phyloP scores from a whole-genome alignment of 768 basidiomycete species.

The Termitomyces sp. region DNA sequence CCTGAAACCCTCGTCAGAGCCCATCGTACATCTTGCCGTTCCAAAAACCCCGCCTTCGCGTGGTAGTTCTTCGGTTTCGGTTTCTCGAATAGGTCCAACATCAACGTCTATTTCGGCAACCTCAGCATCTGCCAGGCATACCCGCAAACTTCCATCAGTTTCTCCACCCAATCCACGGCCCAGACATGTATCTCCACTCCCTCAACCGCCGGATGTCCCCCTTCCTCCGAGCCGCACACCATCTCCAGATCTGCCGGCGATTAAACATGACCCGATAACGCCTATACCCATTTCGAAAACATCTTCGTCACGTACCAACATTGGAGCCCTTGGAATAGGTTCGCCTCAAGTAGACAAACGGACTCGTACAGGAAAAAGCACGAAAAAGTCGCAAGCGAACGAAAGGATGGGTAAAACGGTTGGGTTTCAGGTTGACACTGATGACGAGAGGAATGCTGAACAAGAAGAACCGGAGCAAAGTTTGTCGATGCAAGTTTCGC shows the following conservation, averaged over 20 bases:
- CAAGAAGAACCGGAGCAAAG: constrained; percentile 27
- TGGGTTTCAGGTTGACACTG: constrained; percentile 5
- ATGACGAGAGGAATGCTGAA: constrained; percentile 15
- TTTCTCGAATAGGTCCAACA: constrained; percentile 7
- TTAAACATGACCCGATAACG: constrained; percentile 25
- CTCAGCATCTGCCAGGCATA: constrained; percentile 8
- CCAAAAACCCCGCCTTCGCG: background rate
- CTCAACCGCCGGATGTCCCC: constrained; percentile 9
- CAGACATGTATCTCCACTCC: constrained; percentile 16
- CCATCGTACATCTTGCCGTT: background rate
- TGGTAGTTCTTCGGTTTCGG: constrained; percentile 8
- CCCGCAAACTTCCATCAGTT: constrained; percentile 9
- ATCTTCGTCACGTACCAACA: constrained; percentile 4
- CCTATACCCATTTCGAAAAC: constrained; percentile 23
- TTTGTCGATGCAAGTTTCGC: constrained; percentile 52
- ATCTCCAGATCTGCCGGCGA: constrained; percentile 36
- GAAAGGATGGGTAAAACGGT: constrained; percentile 12
- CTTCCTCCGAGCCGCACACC: constrained; percentile 27
- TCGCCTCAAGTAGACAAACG: constrained; percentile 48
- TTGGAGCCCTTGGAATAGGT: too few species aligned
- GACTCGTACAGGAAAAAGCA: constrained; percentile 36
- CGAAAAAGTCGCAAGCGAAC: constrained; percentile 3
- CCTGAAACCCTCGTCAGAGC: background rate
- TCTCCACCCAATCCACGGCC: constrained; percentile 25
- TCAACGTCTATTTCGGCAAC: constrained; percentile 11